phyloP scores from a whole-genome alignment of 2,329 filamentous ascomycete species.

The Fusarium cyanostomum region DNA sequence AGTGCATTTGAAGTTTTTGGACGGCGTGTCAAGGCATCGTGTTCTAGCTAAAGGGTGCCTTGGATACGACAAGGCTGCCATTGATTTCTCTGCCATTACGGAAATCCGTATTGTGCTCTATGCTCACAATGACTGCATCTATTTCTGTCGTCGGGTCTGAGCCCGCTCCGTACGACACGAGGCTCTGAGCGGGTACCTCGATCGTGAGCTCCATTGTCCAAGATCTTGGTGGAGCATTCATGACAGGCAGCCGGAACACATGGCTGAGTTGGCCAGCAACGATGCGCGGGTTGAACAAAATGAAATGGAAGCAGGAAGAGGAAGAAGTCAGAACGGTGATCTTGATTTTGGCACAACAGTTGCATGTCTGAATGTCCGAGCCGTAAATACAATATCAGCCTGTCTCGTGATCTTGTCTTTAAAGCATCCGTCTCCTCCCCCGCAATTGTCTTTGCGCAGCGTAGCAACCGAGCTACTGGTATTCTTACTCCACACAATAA shows the following conservation, averaged over 20 bases:
- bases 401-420: neutral
- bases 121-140: neutral
- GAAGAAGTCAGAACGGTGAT: too few relatives aligned
- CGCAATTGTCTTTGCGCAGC: slow-evolving; percentile 28
- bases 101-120: too few relatives aligned
- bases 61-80: neutral
- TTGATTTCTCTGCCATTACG: neutral
- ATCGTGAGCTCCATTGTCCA: neutral
- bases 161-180: slow-evolving; percentile 2
- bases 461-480: neutral
- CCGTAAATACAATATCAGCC: neutral
- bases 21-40: too few relatives aligned
- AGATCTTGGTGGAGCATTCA: slow-evolving; percentile 13
- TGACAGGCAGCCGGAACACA: neutral
- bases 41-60: neutral
- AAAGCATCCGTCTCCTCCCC: slow-evolving; percentile 19
- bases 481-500: neutral
- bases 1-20: too few relatives aligned
- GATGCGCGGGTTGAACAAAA: neutral
- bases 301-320: neutral
- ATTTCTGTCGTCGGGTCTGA: neutral
- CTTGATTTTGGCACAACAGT: neutral
- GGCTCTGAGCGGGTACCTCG: slow-evolving; percentile 5
- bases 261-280: neutral
- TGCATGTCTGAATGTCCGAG: neutral